Conservation (phyloP, 192 early-diverging fungal genomes). For the Phycomyces blakesleeanus region DNA sequence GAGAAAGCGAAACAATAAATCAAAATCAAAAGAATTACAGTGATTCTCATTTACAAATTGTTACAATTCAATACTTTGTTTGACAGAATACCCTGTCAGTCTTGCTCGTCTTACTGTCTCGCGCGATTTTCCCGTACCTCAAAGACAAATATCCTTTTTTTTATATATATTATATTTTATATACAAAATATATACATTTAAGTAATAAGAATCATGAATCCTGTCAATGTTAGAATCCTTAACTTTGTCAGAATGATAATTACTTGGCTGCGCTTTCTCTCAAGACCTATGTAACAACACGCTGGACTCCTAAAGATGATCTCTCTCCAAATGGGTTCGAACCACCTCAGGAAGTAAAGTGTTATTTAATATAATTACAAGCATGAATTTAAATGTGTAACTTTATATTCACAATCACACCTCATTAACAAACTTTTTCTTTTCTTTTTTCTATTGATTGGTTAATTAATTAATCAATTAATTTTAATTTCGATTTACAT, state of each 20-base stretch:
- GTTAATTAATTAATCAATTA: no score
- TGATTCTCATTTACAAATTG: no score
- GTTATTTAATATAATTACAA: no score
- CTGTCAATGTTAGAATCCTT: conserved; percentile 15
- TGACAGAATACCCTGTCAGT: conserved; percentile 63
- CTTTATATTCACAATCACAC: no score
- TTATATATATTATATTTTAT: not conserved
- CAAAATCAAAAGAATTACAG: not conserved
- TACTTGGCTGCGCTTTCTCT: conserved; percentile 67
- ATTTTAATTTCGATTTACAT: no score
- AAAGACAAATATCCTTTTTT: conserved; percentile 65
- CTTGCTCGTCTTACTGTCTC: conserved; percentile 62
- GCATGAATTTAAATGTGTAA: no score
- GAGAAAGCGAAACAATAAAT: not conserved
- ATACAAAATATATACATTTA: not conserved
- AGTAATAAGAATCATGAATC: not conserved
- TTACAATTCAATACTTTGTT: no score
- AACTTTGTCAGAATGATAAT: conserved; percentile 17
- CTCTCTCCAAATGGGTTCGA: conserved; percentile 54
- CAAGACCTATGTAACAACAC: conserved; percentile 67
- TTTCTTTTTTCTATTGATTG: no score
- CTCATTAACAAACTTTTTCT: no score
- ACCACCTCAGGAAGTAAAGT: conserved; percentile 55
- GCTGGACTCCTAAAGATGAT: conserved; percentile 66
- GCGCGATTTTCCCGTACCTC: conserved; percentile 54